Percentiles rank a stretch among this genome's conserved stretches.
Evolutionary conservation across 306 rosid genomes (phyloP).

Genomic region (Lathyrus oleraceus): DNA sequence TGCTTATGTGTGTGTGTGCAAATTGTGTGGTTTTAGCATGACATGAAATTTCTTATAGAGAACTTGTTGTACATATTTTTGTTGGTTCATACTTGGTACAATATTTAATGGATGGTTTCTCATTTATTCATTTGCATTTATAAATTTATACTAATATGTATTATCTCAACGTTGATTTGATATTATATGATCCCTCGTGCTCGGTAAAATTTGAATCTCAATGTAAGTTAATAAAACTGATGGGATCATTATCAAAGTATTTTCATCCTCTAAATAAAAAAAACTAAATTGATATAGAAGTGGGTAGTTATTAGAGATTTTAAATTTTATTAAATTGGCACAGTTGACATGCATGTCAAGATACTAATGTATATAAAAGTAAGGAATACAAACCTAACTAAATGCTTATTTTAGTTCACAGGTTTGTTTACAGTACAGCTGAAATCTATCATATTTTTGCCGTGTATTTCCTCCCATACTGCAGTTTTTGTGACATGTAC

Average conservation of each 20-base stretch:
- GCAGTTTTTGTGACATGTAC: slow-evolving; percentile 13
- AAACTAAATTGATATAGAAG: neutral
- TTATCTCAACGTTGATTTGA: slow-evolving; percentile 16
- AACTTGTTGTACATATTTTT: slow-evolving; percentile 18
- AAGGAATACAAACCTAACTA: neutral
- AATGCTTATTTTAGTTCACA: slow-evolving; percentile 20
- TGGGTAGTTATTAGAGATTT: slow-evolving; percentile 5
- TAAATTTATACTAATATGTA: slow-evolving; percentile 1
- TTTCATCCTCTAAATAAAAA: slow-evolving; percentile 5
- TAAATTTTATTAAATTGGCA: neutral
- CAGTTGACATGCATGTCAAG: neutral
- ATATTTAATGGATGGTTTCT: slow-evolving; percentile 16
- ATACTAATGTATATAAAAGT: neutral
- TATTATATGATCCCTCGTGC: slow-evolving; percentile 16
- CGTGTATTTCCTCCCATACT: slow-evolving; percentile 15
- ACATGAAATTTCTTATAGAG: neutral
- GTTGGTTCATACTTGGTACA: slow-evolving; percentile 17
- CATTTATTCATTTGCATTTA: slow-evolving; percentile 21
- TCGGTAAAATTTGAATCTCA: slow-evolving; percentile 5
- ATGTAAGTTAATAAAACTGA: neutral
- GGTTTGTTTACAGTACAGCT: slow-evolving; percentile 1
- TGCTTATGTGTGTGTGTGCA: neutral
- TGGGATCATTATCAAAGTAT: slow-evolving; percentile 14
- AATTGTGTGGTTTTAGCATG: slow-evolving; percentile 9
- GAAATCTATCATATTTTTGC: slow-evolving; percentile 1